These are phyloP conservation scores for Glutinoglossum americanum DNA, from an alignment of 495 filamentous ascomycete genomes.

Conservation along the genomic window DNA sequence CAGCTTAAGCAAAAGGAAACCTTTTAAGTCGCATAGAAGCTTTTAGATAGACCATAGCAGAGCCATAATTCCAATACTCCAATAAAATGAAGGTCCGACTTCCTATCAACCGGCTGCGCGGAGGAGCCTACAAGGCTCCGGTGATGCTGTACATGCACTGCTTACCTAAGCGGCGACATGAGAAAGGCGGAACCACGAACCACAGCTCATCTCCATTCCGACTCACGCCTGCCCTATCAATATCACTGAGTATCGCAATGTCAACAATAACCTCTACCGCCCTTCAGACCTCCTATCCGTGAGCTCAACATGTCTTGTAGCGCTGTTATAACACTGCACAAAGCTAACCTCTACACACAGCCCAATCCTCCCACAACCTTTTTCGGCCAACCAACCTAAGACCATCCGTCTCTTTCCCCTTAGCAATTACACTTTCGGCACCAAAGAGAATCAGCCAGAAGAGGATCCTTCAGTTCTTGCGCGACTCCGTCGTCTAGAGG, in stretches of 20 bases:
- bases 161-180: neutral
- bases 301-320: conserved; percentile 11
- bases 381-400: conserved; percentile 72
- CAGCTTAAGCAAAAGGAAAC: neutral
- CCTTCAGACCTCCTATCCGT: conserved; percentile 51
- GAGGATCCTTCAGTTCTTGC: conserved; percentile 91
- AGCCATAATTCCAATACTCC: neutral
- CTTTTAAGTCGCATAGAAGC: neutral
- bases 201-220: neutral
- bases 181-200: neutral
- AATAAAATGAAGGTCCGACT: neutral
- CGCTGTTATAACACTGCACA: neutral
- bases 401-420: conserved; percentile 88
- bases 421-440: conserved; percentile 96
- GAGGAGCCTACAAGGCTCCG: too few relatives aligned
- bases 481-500: conserved; percentile 75
- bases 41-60: neutral
- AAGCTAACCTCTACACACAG: conserved; percentile 16
- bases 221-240: neutral
- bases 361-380: conserved; percentile 57
- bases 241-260: conserved; percentile 25
- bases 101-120: too few relatives aligned
- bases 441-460: conserved; percentile 93
- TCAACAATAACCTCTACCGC: conserved; percentile 48
- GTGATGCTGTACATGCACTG: neutral